Percentiles rank a stretch among this genome's conserved stretches.
Conservation (phyloP, 2,329 filamentous ascomycete genomes). For the Beauveria bassiana region DNA sequence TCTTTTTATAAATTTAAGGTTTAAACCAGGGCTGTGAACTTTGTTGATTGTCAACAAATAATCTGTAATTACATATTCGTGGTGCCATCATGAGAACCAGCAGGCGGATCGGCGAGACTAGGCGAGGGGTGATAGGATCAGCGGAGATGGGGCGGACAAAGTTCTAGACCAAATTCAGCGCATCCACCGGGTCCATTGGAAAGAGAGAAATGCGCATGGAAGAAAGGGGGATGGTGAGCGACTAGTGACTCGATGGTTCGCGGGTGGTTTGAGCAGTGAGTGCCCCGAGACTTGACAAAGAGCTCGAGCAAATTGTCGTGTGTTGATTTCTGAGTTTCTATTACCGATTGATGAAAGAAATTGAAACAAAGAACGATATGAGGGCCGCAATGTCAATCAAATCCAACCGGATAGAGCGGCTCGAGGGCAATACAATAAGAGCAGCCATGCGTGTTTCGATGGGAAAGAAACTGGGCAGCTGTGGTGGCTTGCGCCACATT, state of each 20-base stretch:
- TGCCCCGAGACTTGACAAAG: no score
- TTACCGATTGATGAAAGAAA: no score
- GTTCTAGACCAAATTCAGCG: background rate
- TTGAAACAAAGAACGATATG: no score
- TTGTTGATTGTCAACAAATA: background rate
- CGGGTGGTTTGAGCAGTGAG: no score
- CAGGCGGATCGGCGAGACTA: background rate
- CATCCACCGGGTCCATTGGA: background rate
- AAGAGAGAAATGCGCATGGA: background rate
- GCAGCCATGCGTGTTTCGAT: background rate
- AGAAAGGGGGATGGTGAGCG: background rate
- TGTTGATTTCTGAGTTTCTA: no score
- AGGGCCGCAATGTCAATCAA: no score
- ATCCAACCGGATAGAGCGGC: background rate
- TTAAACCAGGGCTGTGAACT: background rate
- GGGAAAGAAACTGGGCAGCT: background rate
- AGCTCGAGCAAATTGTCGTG: no score
- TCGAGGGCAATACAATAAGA: background rate
- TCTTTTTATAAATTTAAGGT: no score
- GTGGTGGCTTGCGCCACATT: background rate
- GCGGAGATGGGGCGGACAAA: background rate
- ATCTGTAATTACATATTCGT: background rate
- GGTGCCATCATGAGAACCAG: background rate
- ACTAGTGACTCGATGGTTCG: no score
- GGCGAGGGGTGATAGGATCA: background rate